Base-by-base conservation (phyloP, 2,329 filamentous ascomycete genomes). In the Apiospora phragmitis region DNA sequence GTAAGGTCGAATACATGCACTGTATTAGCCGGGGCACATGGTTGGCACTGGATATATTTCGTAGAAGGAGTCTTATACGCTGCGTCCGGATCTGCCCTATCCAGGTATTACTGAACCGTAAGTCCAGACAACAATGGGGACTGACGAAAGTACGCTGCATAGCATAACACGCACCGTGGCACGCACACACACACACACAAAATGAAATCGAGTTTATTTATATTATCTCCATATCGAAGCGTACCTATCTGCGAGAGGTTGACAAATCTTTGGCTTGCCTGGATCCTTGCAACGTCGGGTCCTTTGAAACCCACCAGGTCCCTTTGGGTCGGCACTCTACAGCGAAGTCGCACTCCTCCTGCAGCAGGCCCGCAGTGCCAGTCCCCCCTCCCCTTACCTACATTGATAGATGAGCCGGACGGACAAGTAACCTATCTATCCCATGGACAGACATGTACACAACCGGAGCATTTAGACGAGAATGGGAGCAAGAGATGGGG, bases 241-340 rank as follows among this genome's bases (percentile, higher is more conserved):
- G 29, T 35, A 35, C 7, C 14, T 59, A n/a, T 35, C 29, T 59
- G 51, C 29, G 32, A 62, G 51, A 32, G 51, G 29, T 62, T 62
- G 55, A 62, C 32, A 62, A 62, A 62, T 62, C 29, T 21, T 24
- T 62, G 55, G 55, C 38, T 62, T 35, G 32, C 55, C 55, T 38
- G 55, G 55, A 62, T 62, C 55, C 55, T 38, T 62, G 55, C 38
- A 62, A 62, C 55, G 32, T 62, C 32, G 55, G 32, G 21, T 38
- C 55, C 51, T 59, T 59, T 59, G 51, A 59, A 59, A 59, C 51
- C 55, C 55, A 62, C 55, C 55, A 62, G 55, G 38, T 38, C 55
- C 18, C 55, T 59, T 16, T 5, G 32, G 51, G 51, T 21, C 51
- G 51, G 16, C 51, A 59, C 29, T 59, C 49, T 18, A 51, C 49